Base-by-base conservation (phyloP, 371 early-diverging fungal genomes). In the Basidiobolus meristosporus region DNA sequence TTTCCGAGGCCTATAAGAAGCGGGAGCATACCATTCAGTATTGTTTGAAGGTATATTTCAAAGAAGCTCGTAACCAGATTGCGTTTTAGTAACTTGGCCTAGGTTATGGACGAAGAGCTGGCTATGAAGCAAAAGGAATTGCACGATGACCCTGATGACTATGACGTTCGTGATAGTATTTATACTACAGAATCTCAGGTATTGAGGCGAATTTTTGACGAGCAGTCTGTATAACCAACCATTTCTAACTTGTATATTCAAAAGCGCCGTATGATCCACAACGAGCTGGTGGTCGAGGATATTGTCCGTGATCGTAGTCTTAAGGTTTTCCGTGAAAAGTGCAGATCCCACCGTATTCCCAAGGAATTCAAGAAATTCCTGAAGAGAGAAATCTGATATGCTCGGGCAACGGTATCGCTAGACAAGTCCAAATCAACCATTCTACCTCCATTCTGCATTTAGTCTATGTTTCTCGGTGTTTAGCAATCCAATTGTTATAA, bases 261-360 rank as follows among this genome's bases (percentile, higher is more conserved):
- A 22, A 43, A 82, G 74, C 68, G 78, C 37, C 73, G 73, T 46
- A 74, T 76, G 54, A 59, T 80, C 22, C 57, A 60, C 21, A 78
- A 73, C 36, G 82, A 82, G 49, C 55, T 60, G 20, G 54, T 56
- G 3, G 78, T 82, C 2, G 82, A 82, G 43, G 73, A 71, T 38
- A 80, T 80, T 47, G 70, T 82, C 7, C 66, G 76, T 28, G 68
- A 64, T 23, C 70, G 80, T 31, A 70, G 72, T 17, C 46, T 78
- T 38, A 67, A 70, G 50, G 75, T 78, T 12, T 77, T 82, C 51
- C 69, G 60, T 44, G 64, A 53, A 46, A 72, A 70, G 39, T 77
- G 77, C 48, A 65, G 73, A 46, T 52, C 70, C 9, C 69, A 77
- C 46, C 70, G 75, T 43, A 55, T 72, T 21, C 73, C 75, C n/a